A percentile compares a stretch with the other conserved stretches of the same genome.
These are phyloP conservation scores for Yamadazyma diospyri DNA, from an alignment of 1,139 yeast genomes.

Conservation along the genomic window DNA sequence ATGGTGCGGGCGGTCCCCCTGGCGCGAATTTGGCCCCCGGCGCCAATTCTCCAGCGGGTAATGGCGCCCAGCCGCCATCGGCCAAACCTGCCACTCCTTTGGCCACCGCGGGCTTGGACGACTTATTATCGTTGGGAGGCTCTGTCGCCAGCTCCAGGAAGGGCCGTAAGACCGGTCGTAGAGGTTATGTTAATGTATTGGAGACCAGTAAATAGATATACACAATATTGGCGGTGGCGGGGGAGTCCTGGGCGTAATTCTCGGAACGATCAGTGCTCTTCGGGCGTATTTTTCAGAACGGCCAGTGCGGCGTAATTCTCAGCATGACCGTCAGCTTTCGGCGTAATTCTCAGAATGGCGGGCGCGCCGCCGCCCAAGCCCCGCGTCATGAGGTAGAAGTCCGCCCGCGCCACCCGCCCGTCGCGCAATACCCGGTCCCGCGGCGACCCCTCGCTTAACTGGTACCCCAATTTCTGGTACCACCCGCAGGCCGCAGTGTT, in stretches of 20 bases:
- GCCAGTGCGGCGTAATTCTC: too few species aligned
- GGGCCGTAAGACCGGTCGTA: constrained; percentile 63
- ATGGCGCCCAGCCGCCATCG: constrained; percentile 5
- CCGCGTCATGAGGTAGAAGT: constrained; percentile 13
- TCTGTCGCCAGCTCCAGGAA: constrained; percentile 43
- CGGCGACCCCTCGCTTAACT: constrained; percentile 40
- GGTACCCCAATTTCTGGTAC: constrained; percentile 42
- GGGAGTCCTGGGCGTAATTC: too few species aligned
- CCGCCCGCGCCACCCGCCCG: constrained; percentile 39
- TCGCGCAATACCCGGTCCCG: constrained; percentile 34
- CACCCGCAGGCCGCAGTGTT: constrained; percentile 41
- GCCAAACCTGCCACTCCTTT: constrained; percentile 14
- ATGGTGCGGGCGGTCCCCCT: not conserved
- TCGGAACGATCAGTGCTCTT: too few species aligned
- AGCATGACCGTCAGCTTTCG: too few species aligned
- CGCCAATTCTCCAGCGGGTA: constrained; percentile 2
- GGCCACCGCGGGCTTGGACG: constrained; percentile 62
- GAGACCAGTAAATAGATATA: too few species aligned
- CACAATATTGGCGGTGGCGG: too few species aligned
- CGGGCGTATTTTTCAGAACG: too few species aligned
- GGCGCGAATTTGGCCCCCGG: not conserved
- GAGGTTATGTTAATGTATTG: constrained; percentile 79
- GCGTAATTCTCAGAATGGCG: too few species aligned
- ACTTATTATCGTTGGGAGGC: constrained; percentile 51
- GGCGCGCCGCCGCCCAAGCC: too few species aligned